Conservation (phyloP, 163 green algal genomes). For the Trebouxia gelatinosa region DNA sequence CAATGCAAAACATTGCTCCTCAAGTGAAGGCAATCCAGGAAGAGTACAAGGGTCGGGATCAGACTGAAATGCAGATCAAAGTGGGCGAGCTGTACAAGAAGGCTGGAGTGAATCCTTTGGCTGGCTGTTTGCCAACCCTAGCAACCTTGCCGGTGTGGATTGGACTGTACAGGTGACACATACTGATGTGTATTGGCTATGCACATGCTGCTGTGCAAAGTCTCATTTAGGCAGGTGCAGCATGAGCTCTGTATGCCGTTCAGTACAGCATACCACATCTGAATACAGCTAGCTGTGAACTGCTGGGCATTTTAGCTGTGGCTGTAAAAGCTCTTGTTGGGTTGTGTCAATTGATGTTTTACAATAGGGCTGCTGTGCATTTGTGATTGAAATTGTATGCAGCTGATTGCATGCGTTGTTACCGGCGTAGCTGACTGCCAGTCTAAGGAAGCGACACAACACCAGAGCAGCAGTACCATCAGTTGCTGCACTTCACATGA, state of each 20-base stretch:
- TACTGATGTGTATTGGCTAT: neutral
- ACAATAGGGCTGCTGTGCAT: no score
- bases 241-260: no score
- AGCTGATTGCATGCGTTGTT: no score
- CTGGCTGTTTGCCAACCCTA: slow-evolving; percentile 86
- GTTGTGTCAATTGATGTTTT: no score
- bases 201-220: neutral
- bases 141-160: slow-evolving; percentile 92
- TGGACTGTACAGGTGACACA: slow-evolving; percentile 74
- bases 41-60: slow-evolving; percentile 53
- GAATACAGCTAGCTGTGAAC: neutral
- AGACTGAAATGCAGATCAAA: slow-evolving; percentile 65
- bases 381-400: no score
- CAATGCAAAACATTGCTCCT: slow-evolving; percentile 89
- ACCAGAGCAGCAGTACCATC: no score
- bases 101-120: slow-evolving; percentile 93
- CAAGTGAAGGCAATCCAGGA: slow-evolving; percentile 93
- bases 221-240: neutral
- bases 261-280: neutral
- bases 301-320: no score
- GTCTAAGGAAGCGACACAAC: no score
- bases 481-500: no score
- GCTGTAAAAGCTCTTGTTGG: no score
- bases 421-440: no score
- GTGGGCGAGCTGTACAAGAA: slow-evolving; percentile 91